Conservation (phyloP, 768 basidiomycete species). For the Plicaturopsis crispa region DNA sequence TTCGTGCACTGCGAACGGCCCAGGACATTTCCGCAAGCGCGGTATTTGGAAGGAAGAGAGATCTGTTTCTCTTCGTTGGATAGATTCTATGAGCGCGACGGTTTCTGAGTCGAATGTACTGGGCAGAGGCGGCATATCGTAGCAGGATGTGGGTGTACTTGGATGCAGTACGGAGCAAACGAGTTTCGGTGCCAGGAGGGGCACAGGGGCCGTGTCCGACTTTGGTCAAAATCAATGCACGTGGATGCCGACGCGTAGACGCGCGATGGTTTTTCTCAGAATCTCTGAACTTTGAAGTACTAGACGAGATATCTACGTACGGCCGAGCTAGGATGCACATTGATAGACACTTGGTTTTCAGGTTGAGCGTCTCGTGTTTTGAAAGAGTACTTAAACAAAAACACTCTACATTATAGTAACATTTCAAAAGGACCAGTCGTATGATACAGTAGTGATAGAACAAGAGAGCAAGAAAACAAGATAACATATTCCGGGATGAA, state of each 20-base stretch:
- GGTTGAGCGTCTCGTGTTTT: no score
- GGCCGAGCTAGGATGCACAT: no score
- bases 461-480: no score
- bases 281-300: not conserved
- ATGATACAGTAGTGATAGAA: no score
- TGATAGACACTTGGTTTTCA: no score
- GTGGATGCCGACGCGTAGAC: conserved; percentile 6
- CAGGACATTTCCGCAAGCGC: conserved; percentile 58
- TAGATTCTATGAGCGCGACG: conserved; percentile 37
- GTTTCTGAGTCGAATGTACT: conserved; percentile 45
- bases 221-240: no score
- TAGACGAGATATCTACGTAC: not conserved
- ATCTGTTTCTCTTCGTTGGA: conserved; percentile 54
- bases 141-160: conserved; percentile 4
- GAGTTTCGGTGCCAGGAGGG: no score
- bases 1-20: conserved; percentile 66
- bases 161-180: not conserved
- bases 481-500: no score
- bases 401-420: no score
- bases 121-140: conserved; percentile 59
- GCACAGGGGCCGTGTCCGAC: no score
- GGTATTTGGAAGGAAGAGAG: conserved; percentile 68
- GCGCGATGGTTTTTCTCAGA: not conserved
- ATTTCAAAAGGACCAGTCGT: no score
- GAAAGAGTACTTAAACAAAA: no score